These are phyloP conservation scores for Cryptococcus sp. DNA, from an alignment of 1,284 basidiomycete genomes.

Conservation along the genomic window DNA sequence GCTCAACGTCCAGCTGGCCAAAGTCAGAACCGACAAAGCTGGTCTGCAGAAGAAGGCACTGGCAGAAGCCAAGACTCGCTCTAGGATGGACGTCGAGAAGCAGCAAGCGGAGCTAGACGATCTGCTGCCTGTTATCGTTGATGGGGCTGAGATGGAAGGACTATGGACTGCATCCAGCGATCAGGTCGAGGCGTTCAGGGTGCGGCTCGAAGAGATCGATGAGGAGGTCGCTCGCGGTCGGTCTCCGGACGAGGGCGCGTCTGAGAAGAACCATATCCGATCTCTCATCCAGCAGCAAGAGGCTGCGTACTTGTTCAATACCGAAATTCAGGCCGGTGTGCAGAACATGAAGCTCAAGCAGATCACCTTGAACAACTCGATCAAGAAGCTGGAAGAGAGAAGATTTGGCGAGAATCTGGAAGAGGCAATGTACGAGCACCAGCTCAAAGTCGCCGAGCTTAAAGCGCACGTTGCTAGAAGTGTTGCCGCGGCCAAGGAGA, in stretches of 20 bases:
- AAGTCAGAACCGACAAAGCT: conserved; percentile 27
- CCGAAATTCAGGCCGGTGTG: conserved; percentile 63
- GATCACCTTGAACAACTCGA: conserved; percentile 77
- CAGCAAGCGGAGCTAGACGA: conserved; percentile 69
- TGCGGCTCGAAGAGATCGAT: conserved; percentile 67
- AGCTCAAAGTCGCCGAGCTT: conserved; percentile 14
- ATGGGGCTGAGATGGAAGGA: conserved; percentile 75
- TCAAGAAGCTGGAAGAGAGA: conserved; percentile 76
- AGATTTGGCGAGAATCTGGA: conserved; percentile 60
- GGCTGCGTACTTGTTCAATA: conserved; percentile 63
- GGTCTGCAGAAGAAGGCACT: conserved; percentile 52
- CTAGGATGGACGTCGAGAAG: conserved; percentile 69
- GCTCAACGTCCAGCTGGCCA: conserved; percentile 73
- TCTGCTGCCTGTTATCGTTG: conserved; percentile 66
- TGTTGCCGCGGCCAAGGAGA: conserved; percentile 69
- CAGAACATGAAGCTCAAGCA: conserved; percentile 71
- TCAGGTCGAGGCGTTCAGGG: conserved; percentile 66
- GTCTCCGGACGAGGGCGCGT: conserved; percentile 51
- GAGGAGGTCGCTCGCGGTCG: conserved; percentile 58
- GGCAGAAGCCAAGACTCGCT: conserved; percentile 66
- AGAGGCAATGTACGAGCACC: conserved; percentile 48
- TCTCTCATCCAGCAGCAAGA: conserved; percentile 73
- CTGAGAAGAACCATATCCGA: conserved; percentile 71
- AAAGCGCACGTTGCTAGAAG: conserved; percentile 61
- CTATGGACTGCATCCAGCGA: conserved; percentile 73